phyloP scores from a whole-genome alignment of 2,329 filamentous ascomycete species.

The Laburnicola sp. region DNA sequence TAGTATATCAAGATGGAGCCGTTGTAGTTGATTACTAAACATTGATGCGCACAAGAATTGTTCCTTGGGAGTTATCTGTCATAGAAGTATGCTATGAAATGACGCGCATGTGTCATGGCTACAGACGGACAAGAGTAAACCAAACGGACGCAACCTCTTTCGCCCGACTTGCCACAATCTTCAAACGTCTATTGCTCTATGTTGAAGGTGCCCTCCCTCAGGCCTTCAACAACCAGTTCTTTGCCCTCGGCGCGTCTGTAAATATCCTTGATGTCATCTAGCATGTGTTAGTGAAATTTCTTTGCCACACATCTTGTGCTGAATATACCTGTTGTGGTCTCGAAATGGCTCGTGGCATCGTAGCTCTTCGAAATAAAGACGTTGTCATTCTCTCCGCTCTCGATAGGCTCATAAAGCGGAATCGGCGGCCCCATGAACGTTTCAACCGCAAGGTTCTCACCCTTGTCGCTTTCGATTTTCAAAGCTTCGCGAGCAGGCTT shows the following conservation, averaged over 20 bases:
- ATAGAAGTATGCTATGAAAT: too few species aligned
- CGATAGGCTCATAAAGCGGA: constrained; percentile 88
- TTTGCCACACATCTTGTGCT: background rate
- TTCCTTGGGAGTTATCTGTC: too few species aligned
- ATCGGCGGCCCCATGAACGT: constrained; percentile 91
- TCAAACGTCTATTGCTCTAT: constrained; percentile 54
- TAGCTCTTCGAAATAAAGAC: constrained; percentile 99
- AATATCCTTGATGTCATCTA: constrained; percentile 92
- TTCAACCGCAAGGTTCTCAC: constrained; percentile 61
- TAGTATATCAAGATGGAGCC: too few species aligned
- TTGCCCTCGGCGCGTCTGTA: constrained; percentile 82
- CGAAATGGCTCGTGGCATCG: constrained; percentile 96
- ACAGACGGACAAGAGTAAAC: background rate
- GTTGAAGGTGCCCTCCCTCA: constrained; percentile 76
- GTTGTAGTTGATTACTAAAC: too few species aligned
- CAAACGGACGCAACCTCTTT: constrained; percentile 13
- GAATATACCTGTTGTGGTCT: constrained; percentile 71
- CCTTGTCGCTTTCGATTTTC: constrained; percentile 71
- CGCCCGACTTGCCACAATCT: background rate
- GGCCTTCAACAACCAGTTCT: constrained; percentile 83
- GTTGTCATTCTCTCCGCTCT: constrained; percentile 80
- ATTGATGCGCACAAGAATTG: too few species aligned
- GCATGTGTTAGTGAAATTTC: constrained; percentile 39
- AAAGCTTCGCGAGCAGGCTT: constrained; percentile 89
- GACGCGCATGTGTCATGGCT: too few species aligned